phyloP scores from a whole-genome alignment of 164 flowering plant genomes.

The Piper betle region DNA sequence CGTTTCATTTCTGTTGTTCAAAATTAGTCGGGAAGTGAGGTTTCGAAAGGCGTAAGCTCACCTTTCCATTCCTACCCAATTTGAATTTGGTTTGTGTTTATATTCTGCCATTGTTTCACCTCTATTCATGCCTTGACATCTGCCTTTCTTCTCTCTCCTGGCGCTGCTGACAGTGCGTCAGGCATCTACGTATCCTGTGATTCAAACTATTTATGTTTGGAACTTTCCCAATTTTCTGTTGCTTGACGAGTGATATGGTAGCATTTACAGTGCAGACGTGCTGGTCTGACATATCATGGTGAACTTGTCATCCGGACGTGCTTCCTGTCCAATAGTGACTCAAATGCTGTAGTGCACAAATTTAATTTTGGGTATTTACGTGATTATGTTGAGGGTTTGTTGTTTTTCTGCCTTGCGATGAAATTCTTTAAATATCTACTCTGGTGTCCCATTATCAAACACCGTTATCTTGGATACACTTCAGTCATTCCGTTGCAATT shows the following conservation, averaged over 20 bases:
- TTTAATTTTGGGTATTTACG: too few species aligned
- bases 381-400: too few species aligned
- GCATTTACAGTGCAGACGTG: conserved; percentile 65
- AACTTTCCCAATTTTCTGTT: not conserved
- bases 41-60: too few species aligned
- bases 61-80: too few species aligned
- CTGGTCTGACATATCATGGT: conserved; percentile 54
- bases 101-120: too few species aligned
- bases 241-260: not conserved
- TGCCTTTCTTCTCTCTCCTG: not conserved
- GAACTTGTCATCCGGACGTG: conserved; percentile 30
- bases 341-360: conserved; percentile 20
- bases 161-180: conserved; percentile 12
- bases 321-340: conserved; percentile 33
- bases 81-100: too few species aligned
- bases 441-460: too few species aligned
- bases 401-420: too few species aligned
- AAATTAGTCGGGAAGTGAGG: too few species aligned
- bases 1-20: too few species aligned
- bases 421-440: too few species aligned
- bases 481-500: not conserved
- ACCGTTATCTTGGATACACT: too few species aligned
- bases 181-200: conserved; percentile 29
- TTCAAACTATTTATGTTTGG: not conserved
- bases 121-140: conserved; percentile 36